phyloP scores from a whole-genome alignment of 2,329 filamentous ascomycete genomes.

The Alternaria brassicicola region DNA sequence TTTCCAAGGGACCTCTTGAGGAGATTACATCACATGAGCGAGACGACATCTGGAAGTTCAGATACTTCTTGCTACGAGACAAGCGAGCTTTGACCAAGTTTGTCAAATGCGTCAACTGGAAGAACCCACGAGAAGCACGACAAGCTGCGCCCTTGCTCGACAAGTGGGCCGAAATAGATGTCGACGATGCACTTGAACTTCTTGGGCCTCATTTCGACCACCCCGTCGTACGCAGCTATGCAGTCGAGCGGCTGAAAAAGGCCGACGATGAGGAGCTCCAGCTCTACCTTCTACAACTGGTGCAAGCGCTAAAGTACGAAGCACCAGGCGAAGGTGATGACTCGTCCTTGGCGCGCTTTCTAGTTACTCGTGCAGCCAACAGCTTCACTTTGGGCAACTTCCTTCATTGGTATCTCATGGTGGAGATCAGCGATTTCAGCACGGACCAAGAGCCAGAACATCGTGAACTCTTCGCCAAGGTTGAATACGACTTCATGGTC shows the following conservation, averaged over 20 bases:
- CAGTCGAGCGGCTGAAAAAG: constrained; percentile 88
- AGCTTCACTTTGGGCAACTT: constrained; percentile 94
- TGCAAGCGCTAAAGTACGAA: constrained; percentile 86
- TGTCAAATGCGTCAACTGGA: constrained; percentile 97
- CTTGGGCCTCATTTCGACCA: constrained; percentile 93
- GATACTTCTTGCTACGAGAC: constrained; percentile 90
- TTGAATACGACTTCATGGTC: constrained; percentile 95
- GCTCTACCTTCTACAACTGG: constrained; percentile 89
- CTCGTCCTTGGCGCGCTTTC: constrained; percentile 85
- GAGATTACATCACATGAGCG: constrained; percentile 88
- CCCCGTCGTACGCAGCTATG: constrained; percentile 84
- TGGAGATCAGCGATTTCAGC: constrained; percentile 87
- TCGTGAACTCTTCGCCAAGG: constrained; percentile 85
- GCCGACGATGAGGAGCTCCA: constrained; percentile 91
- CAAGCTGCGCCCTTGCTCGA: constrained; percentile 89
- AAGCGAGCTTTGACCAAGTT: constrained; percentile 91
- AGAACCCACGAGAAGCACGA: constrained; percentile 79
- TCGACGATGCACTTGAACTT: constrained; percentile 93
- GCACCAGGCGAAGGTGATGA: constrained; percentile 66
- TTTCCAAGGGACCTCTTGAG: constrained; percentile 92
- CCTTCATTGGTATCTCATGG: constrained; percentile 98
- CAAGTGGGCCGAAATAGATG: constrained; percentile 95
- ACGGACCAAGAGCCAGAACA: constrained; percentile 76
- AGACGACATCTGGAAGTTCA: constrained; percentile 96
- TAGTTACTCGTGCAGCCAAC: constrained; percentile 83